Conservation (phyloP, 2,329 filamentous ascomycete genomes). For the Trichoderma polysporum region DNA sequence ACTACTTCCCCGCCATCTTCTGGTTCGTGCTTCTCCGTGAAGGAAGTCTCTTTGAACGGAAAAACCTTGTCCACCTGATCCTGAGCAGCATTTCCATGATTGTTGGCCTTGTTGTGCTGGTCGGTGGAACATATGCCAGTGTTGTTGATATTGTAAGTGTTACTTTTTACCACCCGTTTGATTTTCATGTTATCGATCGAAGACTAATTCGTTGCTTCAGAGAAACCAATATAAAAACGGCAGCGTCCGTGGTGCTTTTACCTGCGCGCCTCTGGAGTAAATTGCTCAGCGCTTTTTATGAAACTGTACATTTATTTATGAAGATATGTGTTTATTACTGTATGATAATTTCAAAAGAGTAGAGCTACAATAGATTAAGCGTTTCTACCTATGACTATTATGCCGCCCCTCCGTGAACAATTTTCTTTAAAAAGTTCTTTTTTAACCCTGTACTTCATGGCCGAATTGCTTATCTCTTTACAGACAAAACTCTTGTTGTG, state of each 20-base stretch:
- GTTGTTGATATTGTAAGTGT: constrained; percentile 31
- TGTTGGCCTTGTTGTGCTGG: constrained; percentile 28
- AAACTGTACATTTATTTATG: constrained; percentile 3
- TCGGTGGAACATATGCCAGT: constrained; percentile 31
- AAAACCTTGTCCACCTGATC: constrained; percentile 29
- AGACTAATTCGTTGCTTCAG: constrained; percentile 18
- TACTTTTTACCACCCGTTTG: not conserved
- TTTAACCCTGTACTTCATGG: too few relatives aligned
- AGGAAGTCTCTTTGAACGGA: constrained; percentile 28
- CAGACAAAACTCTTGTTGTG: not conserved
- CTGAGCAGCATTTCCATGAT: constrained; percentile 30
- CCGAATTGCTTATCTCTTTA: too few relatives aligned
- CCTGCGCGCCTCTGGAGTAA: constrained; percentile 20
- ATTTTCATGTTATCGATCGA: not conserved
- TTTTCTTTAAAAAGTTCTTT: too few relatives aligned
- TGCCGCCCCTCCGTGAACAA: not conserved
- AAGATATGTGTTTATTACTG: constrained; percentile 5
- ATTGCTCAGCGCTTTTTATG: not conserved
- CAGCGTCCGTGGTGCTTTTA: constrained; percentile 21
- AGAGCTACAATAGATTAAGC: not conserved
- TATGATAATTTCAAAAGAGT: not conserved
- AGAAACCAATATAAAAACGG: constrained; percentile 19
- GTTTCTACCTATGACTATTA: not conserved
- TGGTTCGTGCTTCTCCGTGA: constrained; percentile 40
- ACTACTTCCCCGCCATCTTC: constrained; percentile 42